These are phyloP conservation scores for Knoxdaviesia capensis DNA, from an alignment of 2,329 filamentous ascomycete genomes.

Conservation along the genomic window DNA sequence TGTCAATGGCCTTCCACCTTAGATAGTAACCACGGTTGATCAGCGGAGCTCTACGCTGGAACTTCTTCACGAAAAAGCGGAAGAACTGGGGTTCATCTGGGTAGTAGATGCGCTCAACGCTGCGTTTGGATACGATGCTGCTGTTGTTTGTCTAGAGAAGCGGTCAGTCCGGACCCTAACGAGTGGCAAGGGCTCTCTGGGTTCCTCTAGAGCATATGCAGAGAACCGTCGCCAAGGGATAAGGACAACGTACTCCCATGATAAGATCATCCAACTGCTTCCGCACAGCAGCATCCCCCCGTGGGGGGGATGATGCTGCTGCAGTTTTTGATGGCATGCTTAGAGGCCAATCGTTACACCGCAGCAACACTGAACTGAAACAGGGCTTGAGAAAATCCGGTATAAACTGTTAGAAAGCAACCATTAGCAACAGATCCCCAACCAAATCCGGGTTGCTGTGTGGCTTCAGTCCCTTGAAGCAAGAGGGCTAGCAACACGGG, in stretches of 20 bases:
- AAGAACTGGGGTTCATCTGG: constrained; percentile 64
- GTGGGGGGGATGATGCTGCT: no score
- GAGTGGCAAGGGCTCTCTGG: neutral
- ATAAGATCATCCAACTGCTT: constrained; percentile 25
- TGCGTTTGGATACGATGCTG: constrained; percentile 81
- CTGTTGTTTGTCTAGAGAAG: constrained; percentile 60
- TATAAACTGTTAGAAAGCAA: no score
- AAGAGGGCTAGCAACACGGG: no score
- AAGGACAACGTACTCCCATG: constrained; percentile 26
- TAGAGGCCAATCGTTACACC: no score
- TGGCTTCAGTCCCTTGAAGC: no score
- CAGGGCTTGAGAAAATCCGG: no score
- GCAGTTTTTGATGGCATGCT: no score
- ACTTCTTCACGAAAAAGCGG: constrained; percentile 70
- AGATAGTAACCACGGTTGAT: constrained; percentile 85
- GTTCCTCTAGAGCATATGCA: neutral
- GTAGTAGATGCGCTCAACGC: constrained; percentile 78
- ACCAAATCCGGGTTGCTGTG: no score
- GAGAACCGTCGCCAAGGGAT: neutral
- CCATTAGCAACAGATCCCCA: no score
- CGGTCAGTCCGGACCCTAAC: constrained; percentile 2
- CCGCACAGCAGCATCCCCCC: no score
- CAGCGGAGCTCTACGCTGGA: constrained; percentile 62
- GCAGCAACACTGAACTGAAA: no score
- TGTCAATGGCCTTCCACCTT: constrained; percentile 64